Conservation (phyloP, 2,329 filamentous ascomycete genomes). For the Zymoseptoria ardabiliae region DNA sequence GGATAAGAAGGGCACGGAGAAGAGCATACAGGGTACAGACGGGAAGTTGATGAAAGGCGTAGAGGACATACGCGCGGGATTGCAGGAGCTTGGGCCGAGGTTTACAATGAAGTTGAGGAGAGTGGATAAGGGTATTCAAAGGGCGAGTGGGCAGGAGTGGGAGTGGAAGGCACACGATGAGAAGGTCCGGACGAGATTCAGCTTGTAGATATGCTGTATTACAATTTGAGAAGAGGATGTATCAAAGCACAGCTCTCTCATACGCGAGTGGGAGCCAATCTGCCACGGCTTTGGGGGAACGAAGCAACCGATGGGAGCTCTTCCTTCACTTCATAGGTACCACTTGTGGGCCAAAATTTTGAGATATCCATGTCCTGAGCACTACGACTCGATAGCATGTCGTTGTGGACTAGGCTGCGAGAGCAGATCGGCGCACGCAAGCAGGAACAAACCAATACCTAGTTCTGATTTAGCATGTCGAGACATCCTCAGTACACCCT, state of each 20-base stretch:
- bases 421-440: too few relatives aligned
- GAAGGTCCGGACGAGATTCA: conserved; percentile 88
- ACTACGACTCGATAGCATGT: too few relatives aligned
- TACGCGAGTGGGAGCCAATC: neutral
- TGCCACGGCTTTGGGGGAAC: neutral
- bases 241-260: neutral
- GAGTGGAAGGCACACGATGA: conserved; percentile 96
- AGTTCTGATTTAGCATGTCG: too few relatives aligned
- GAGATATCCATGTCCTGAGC: too few relatives aligned
- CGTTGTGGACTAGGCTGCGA: too few relatives aligned
- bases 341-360: too few relatives aligned
- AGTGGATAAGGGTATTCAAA: conserved; percentile 82
- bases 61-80: conserved; percentile 73
- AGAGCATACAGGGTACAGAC: conserved; percentile 72
- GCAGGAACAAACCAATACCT: too few relatives aligned
- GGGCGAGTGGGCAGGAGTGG: conserved; percentile 75
- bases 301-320: neutral
- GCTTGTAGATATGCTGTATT: conserved; percentile 52
- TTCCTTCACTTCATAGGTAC: too few relatives aligned
- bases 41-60: conserved; percentile 78
- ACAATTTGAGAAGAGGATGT: neutral
- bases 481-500: too few relatives aligned
- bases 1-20: conserved; percentile 79
- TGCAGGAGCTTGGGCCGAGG: conserved; percentile 83
- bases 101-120: conserved; percentile 82